Conservation (phyloP, 2,329 filamentous ascomycete genomes). For the Emmonsiellopsis sp. region DNA sequence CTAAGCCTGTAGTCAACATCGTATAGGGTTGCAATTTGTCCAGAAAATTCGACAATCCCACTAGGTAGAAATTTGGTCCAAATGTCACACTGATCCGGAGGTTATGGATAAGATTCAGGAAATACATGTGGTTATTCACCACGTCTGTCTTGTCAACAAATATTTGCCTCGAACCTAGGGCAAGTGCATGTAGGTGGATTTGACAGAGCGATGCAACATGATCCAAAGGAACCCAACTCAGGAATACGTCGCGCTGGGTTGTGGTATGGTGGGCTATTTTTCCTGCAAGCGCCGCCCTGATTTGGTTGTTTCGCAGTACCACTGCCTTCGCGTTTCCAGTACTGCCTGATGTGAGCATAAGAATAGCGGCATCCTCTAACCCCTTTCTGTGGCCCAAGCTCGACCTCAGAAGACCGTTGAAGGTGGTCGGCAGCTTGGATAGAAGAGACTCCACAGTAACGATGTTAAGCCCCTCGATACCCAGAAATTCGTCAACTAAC, state of each 20-base stretch:
- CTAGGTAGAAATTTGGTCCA: constrained; percentile 24
- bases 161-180: constrained; percentile 34
- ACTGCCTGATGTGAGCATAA: constrained; percentile 47
- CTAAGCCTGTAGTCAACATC: constrained; percentile 11
- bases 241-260: constrained; percentile 22
- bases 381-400: constrained; percentile 6
- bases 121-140: constrained; percentile 26
- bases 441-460: constrained; percentile 7
- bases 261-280: constrained; percentile 26
- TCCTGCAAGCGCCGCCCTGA: constrained; percentile 32
- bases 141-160: constrained; percentile 37
- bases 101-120: constrained; percentile 31
- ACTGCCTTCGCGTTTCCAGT: constrained; percentile 45
- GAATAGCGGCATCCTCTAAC: constrained; percentile 19
- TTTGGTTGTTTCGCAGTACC: constrained; percentile 32
- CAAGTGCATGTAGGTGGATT: constrained; percentile 42
- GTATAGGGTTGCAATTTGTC: constrained; percentile 1
- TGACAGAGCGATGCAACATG: constrained; percentile 46
- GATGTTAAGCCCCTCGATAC: constrained; percentile 9
- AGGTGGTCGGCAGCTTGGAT: neutral
- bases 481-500: constrained; percentile 11
- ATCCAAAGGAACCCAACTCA: constrained; percentile 45
- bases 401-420: neutral
- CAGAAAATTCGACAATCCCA: constrained; percentile 5
- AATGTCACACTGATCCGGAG: constrained; percentile 24